A percentile compares a stretch with the other conserved stretches of the same genome.
phyloP scores from a whole-genome alignment of 768 basidiomycete genomes.

The Paxillus ammoniavirescens region DNA sequence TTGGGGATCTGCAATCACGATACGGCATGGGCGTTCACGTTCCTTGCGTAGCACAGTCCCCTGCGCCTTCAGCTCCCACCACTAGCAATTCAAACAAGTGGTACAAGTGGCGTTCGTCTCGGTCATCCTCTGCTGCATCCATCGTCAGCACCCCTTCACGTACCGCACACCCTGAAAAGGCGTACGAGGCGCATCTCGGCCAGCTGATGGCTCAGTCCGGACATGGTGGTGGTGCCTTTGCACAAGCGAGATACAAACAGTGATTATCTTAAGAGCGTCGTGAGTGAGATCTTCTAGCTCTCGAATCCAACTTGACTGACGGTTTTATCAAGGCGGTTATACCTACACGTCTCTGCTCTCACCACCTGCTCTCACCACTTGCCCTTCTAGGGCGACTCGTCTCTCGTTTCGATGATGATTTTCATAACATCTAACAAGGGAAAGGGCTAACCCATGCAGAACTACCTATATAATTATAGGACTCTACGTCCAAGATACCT shows the following conservation, averaged over 20 bases:
- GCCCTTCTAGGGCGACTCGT: not conserved
- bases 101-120: slow-evolving; percentile 15
- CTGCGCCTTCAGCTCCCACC: not conserved
- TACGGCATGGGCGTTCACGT: slow-evolving; percentile 18
- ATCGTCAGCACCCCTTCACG: slow-evolving; percentile 1
- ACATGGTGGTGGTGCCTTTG: not conserved
- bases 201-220: slow-evolving; percentile 4
- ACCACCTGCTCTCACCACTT: too few relatives aligned
- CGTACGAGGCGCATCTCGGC: not conserved
- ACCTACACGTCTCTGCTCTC: not conserved
- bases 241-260: not conserved
- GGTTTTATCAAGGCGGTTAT: not conserved
- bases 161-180: not conserved
- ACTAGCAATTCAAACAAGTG: slow-evolving; percentile 11
- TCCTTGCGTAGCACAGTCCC: not conserved
- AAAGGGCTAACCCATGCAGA: too few relatives aligned
- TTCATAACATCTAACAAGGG: too few relatives aligned
- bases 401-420: too few relatives aligned
- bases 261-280: not conserved
- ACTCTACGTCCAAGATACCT: too few relatives aligned
- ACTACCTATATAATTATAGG: too few relatives aligned
- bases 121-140: slow-evolving; percentile 16
- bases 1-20: slow-evolving; percentile 17
- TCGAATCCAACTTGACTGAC: not conserved
- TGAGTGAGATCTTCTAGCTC: not conserved